Evolutionary conservation across 208 protist species (phyloP).

Genomic region (Leishmania gerbilli): DNA sequence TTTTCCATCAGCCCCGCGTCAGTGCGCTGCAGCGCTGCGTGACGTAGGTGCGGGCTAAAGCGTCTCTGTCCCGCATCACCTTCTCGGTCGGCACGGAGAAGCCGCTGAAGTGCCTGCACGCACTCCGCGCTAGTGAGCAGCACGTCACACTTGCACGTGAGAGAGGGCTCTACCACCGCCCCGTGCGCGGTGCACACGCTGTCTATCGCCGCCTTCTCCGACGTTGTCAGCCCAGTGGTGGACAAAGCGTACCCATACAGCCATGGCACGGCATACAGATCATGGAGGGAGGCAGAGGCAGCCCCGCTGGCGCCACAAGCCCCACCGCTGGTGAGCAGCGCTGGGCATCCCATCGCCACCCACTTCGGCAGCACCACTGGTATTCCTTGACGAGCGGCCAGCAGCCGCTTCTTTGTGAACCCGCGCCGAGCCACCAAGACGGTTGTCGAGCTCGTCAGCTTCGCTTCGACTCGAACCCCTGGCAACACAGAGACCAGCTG

Average conservation of each 20-base stretch:
- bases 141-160: slow-evolving; percentile 50
- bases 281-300: background rate
- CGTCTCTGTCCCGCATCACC: background rate
- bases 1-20: background rate
- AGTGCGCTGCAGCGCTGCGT: background rate
- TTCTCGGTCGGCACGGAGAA: slow-evolving; percentile 8
- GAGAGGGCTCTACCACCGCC: slow-evolving; percentile 35
- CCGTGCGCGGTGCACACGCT: slow-evolving; percentile 49
- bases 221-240: slow-evolving; percentile 37
- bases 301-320: background rate
- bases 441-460: slow-evolving; percentile 45
- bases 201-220: slow-evolving; percentile 54
- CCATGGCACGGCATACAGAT: slow-evolving; percentile 40
- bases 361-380: slow-evolving; percentile 60
- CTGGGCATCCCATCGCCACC: slow-evolving; percentile 32
- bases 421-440: slow-evolving; percentile 71
- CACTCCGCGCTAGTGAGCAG: slow-evolving; percentile 56
- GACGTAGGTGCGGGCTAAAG: background rate
- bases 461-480: slow-evolving; percentile 36
- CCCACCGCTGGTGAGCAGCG: background rate
- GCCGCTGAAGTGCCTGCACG: slow-evolving; percentile 27
- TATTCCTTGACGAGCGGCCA: slow-evolving; percentile 53
- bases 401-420: slow-evolving; percentile 70
- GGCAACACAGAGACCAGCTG: slow-evolving; percentile 16
- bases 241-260: slow-evolving; percentile 75